These are phyloP conservation scores for Strigomonas culicis DNA, from an alignment of 208 protist genomes.

Conservation along the genomic window DNA sequence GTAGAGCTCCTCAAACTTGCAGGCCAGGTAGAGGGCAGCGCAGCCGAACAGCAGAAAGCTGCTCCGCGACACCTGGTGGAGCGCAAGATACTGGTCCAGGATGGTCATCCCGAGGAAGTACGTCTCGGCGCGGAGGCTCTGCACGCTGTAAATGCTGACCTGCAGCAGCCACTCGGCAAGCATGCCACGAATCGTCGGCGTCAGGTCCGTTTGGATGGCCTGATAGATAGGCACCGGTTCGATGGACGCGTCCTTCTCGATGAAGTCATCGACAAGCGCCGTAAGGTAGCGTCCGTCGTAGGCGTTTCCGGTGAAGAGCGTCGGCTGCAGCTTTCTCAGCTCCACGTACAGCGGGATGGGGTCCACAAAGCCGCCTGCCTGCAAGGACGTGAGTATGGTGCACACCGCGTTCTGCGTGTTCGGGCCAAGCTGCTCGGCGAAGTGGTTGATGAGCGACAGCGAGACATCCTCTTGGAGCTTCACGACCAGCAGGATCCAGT, in stretches of 20 bases:
- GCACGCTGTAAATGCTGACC: slow-evolving; percentile 23
- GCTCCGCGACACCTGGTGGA: slow-evolving; percentile 42
- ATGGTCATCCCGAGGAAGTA: slow-evolving; percentile 77
- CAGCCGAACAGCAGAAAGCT: slow-evolving; percentile 64
- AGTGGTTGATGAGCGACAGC: slow-evolving; percentile 20
- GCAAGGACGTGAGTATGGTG: not conserved
- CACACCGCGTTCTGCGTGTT: slow-evolving; percentile 19
- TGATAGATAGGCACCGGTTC: slow-evolving; percentile 17
- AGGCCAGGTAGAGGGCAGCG: slow-evolving; percentile 93
- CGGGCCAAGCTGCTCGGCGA: slow-evolving; percentile 30
- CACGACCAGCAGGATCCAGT: slow-evolving; percentile 44
- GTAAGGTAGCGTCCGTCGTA: slow-evolving; percentile 46
- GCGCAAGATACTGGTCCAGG: slow-evolving; percentile 78
- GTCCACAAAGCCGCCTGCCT: slow-evolving; percentile 3
- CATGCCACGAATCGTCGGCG: slow-evolving; percentile 19
- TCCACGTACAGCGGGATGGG: slow-evolving; percentile 17
- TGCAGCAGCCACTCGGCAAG: slow-evolving; percentile 43
- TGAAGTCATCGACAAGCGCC: slow-evolving; percentile 50
- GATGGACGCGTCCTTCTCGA: slow-evolving; percentile 53
- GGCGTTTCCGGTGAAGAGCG: slow-evolving; percentile 20
- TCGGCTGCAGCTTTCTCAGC: slow-evolving; percentile 23
- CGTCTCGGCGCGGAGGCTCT: slow-evolving; percentile 53
- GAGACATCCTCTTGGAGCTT: slow-evolving; percentile 41
- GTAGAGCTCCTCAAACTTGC: slow-evolving; percentile 98
- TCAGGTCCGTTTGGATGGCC: slow-evolving; percentile 17